Percentiles rank a stretch among this genome's conserved stretches.
Conservation (phyloP, 441 rosid genomes). For the Rhodomyrtus psidioides region DNA sequence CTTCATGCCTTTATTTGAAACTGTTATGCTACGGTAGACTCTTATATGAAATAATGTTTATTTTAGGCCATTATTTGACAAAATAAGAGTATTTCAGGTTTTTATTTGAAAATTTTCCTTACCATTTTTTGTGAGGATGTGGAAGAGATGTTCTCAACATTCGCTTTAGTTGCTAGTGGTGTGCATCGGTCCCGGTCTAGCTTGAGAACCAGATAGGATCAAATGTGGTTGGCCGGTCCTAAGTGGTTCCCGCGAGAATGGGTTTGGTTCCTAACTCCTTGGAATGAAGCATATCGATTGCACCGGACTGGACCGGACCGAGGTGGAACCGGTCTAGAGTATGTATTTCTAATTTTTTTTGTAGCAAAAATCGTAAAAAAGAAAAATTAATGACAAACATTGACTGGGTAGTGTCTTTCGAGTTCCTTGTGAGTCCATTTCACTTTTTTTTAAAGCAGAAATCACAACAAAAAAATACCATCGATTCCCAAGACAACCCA, state of each 20-base stretch:
- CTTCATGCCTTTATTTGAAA: too few species aligned
- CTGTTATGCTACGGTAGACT: too few species aligned
- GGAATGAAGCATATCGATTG: not conserved
- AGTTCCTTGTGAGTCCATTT: not conserved
- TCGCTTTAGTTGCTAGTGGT: not conserved
- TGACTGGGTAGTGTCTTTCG: not conserved
- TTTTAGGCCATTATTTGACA: accelerated
- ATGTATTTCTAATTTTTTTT: not conserved
- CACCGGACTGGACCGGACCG: accelerated
- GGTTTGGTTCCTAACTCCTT: too few species aligned
- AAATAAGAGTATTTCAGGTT: too few species aligned
- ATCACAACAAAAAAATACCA: not conserved
- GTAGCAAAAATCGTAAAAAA: not conserved
- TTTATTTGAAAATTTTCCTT: too few species aligned
- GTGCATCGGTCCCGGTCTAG: not conserved
- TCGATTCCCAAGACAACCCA: not conserved
- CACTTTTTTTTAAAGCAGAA: not conserved
- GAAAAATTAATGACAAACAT: not conserved
- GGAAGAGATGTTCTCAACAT: not conserved
- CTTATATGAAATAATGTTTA: too few species aligned
- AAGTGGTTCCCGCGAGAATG: not conserved
- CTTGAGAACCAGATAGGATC: not conserved
- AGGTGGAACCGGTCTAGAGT: not conserved
- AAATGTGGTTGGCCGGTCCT: accelerated
- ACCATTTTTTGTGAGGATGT: not conserved